Percentiles rank a stretch among this genome's conserved stretches.
Conservation (phyloP, 1,139 yeast genomes). For the Meyerozyma elateridarum region DNA sequence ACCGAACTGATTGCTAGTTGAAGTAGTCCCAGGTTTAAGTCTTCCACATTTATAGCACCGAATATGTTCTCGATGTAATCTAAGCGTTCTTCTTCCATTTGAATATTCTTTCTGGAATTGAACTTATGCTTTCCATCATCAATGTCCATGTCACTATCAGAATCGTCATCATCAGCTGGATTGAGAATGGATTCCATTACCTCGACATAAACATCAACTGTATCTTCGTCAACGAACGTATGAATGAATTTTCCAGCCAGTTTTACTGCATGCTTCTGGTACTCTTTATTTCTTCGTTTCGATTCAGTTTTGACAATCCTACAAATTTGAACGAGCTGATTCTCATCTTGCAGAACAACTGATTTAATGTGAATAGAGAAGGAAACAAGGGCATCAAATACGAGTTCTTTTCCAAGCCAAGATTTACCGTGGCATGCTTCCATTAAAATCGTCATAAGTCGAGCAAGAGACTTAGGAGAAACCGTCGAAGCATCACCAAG, state of each 20-base stretch:
- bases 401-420: constrained; percentile 83
- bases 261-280: constrained; percentile 52
- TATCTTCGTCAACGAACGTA: constrained; percentile 36
- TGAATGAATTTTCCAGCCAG: constrained; percentile 47
- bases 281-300: constrained; percentile 60
- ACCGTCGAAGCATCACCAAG: constrained; percentile 28
- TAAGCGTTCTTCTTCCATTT: constrained; percentile 36
- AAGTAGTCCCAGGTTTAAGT: constrained; percentile 19
- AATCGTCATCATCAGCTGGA: constrained; percentile 21
- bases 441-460: constrained; percentile 52
- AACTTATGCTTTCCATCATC: constrained; percentile 19
- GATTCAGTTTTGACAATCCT: constrained; percentile 56
- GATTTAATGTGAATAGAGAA: constrained; percentile 44
- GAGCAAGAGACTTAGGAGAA: constrained; percentile 20
- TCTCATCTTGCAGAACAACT: constrained; percentile 19
- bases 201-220: constrained; percentile 35
- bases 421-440: constrained; percentile 72
- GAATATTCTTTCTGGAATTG: constrained; percentile 25
- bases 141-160: constrained; percentile 25
- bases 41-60: constrained; percentile 21
- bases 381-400: constrained; percentile 66
- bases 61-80: constrained; percentile 28
- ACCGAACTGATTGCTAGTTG: constrained; percentile 20
- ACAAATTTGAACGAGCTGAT: constrained; percentile 30
- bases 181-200: constrained; percentile 26